Percentiles rank a stretch among this genome's conserved stretches.
Conservation (phyloP, 352 stramenopile species). For the Pythium oligandrum region DNA sequence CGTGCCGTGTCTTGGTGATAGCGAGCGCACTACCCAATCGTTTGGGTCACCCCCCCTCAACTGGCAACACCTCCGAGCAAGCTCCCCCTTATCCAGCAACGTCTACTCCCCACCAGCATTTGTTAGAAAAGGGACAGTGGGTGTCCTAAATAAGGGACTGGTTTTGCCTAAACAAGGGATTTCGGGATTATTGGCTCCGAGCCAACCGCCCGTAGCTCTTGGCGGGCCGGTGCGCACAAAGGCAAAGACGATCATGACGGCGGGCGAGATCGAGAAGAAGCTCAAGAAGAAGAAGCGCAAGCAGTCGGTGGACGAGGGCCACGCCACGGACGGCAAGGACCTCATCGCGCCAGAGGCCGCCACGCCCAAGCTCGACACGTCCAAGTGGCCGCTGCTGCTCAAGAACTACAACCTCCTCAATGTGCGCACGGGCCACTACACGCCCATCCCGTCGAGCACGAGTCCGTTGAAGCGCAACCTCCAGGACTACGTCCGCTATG, state of each 20-base stretch:
- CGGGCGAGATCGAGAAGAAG: slow-evolving; percentile 75
- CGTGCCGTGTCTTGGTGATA: too few species aligned
- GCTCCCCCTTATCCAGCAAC: slow-evolving; percentile 9
- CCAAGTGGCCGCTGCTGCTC: slow-evolving; percentile 98
- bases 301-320: slow-evolving; percentile 36
- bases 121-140: too few species aligned
- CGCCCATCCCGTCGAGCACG: slow-evolving; percentile 96
- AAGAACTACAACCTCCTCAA: slow-evolving; percentile 99
- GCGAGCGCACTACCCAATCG: slow-evolving; percentile 1
- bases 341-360: slow-evolving; percentile 71
- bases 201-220: slow-evolving; percentile 10
- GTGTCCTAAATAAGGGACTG: too few species aligned
- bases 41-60: slow-evolving; percentile 12
- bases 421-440: slow-evolving; percentile 99
- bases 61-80: slow-evolving; percentile 3
- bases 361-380: slow-evolving; percentile 94
- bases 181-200: slow-evolving; percentile 26
- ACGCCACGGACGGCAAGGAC: slow-evolving; percentile 36
- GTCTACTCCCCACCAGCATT: too few species aligned
- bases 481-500: slow-evolving; percentile 97
- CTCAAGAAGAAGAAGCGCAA: slow-evolving; percentile 89
- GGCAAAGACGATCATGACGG: slow-evolving; percentile 34
- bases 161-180: slow-evolving; percentile 9
- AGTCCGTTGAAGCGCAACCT: slow-evolving; percentile 96
- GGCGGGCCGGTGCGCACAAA: too few species aligned